phyloP scores from a whole-genome alignment of 805 yeast species.

The Danielozyma ontarioensis region DNA sequence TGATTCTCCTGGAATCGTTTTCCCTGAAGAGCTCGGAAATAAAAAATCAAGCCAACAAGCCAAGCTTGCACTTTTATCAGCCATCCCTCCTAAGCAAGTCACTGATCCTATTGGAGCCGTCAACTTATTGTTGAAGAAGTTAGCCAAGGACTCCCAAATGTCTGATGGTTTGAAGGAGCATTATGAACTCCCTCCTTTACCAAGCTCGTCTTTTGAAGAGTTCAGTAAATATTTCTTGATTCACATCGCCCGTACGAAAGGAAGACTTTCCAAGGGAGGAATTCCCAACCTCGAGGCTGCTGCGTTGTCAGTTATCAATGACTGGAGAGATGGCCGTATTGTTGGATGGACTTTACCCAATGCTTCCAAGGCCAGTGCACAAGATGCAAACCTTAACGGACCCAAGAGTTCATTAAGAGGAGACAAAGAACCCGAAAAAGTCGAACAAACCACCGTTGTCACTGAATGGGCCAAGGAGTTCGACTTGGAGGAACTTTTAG shows the following conservation, averaged over 20 bases:
- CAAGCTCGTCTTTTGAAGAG: slow-evolving; percentile 65
- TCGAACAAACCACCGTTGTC: slow-evolving; percentile 76
- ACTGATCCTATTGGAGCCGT: slow-evolving; percentile 83
- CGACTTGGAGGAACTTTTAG: slow-evolving; percentile 79
- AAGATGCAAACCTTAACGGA: slow-evolving; percentile 22
- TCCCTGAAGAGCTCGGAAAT: slow-evolving; percentile 57
- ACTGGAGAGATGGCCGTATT: slow-evolving; percentile 96
- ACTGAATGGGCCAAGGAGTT: slow-evolving; percentile 89
- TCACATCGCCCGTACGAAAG: slow-evolving; percentile 88
- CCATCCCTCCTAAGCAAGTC: slow-evolving; percentile 82
- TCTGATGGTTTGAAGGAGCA: slow-evolving; percentile 67
- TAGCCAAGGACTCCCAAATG: slow-evolving; percentile 70
- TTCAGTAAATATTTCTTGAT: slow-evolving; percentile 83
- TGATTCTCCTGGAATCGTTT: slow-evolving; percentile 97
- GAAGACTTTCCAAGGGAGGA: slow-evolving; percentile 90
- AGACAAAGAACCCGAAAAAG: slow-evolving; percentile 42
- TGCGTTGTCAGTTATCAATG: slow-evolving; percentile 75
- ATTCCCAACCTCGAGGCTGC: slow-evolving; percentile 85
- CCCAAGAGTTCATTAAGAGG: slow-evolving; percentile 37
- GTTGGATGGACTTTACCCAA: slow-evolving; percentile 85
- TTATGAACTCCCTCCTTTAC: slow-evolving; percentile 77
- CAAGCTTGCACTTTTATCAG: slow-evolving; percentile 82
- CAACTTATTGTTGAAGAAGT: slow-evolving; percentile 65
- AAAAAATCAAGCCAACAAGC: slow-evolving; percentile 68
- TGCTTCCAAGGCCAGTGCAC: slow-evolving; percentile 38